phyloP scores from a whole-genome alignment of 1,139 yeast genomes.

The Citeromyces siamensis region DNA sequence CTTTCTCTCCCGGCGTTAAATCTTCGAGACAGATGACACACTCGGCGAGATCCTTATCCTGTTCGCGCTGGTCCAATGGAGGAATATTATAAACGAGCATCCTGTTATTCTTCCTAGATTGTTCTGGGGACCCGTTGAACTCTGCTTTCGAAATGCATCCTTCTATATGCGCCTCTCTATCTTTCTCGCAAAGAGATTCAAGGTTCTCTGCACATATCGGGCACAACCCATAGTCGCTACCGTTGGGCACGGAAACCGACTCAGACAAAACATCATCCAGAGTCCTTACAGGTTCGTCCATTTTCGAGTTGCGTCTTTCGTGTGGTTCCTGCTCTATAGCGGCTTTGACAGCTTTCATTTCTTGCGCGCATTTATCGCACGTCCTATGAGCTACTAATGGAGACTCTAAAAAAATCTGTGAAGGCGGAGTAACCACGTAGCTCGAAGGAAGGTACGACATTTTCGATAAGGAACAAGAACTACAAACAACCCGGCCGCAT shows the following conservation, averaged over 20 bases:
- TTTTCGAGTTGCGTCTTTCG: conserved; percentile 7
- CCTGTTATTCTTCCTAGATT: conserved; percentile 42
- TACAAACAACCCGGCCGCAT: conserved; percentile 74
- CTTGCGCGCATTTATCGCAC: conserved; percentile 60
- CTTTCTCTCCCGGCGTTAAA: conserved; percentile 72
- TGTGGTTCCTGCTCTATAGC: conserved; percentile 21
- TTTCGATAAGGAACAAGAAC: conserved; percentile 40
- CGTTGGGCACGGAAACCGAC: conserved; percentile 5
- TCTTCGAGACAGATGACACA: conserved; percentile 94
- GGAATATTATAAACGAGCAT: conserved; percentile 81
- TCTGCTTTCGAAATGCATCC: conserved; percentile 58
- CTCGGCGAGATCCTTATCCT: conserved; percentile 26
- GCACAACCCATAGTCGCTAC: conserved; percentile 27
- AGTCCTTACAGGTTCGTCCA: conserved; percentile 5
- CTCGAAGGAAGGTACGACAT: conserved; percentile 32
- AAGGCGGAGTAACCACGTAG: conserved; percentile 33
- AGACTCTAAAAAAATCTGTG: conserved; percentile 31
- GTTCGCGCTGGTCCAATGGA: conserved; percentile 21
- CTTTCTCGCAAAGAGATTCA: conserved; percentile 23
- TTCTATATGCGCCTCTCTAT: conserved; percentile 56
- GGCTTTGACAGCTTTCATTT: conserved; percentile 40
- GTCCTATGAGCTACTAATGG: conserved; percentile 48
- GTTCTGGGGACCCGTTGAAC: conserved; percentile 49
- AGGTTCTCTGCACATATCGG: conserved; percentile 41
- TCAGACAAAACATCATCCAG: conserved; percentile 9